Base-by-base conservation (phyloP, 73 alveolate species). In the Uronychia setigera region DNA sequence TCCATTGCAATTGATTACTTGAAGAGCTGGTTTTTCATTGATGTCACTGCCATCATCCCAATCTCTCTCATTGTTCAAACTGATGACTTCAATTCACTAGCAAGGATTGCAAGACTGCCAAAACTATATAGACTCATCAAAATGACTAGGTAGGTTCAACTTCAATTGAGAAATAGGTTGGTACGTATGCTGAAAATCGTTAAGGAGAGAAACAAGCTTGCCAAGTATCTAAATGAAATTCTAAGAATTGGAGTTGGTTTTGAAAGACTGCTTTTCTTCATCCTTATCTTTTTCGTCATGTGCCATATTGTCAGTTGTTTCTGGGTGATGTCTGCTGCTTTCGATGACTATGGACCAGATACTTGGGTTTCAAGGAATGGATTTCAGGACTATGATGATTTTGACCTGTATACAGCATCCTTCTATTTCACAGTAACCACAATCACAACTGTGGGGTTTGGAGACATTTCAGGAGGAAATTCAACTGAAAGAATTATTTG, bases 401-500 rank as follows among this genome's bases (percentile, higher is more conserved):
- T 85, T 35, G 90, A 84, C 35, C 89, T 91, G n/a, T 96, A 96
- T 90, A 89, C 93, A 26, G 74, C 94, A 11, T 86, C 98, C n/a
- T 90, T 96, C 81, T 96, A 96, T 87, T 96, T 93, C 80, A 88
- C 96, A 26, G 92, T 96, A 33, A 96, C 98, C 33, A 93, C 98
- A 14, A 88, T 95, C 46, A 95, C 98, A 28, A 96, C 99, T 32
- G 98, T 95, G 31, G 99, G 99, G 27, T 96, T 90, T 87, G 99
- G 99, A 67, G 99, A 96, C 87, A 92, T 96, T 32, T 83, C 84
- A 1, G 90, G 93, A 30, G 35, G 74, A 46, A 85, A 93, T 60
- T 35, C 78, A 25, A 74, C 82, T 32, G 99, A 96, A 89, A 86
- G 81, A 60, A 35, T 90, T 78, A 83, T 91, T 57, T 89, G 95